Percentiles rank a stretch among this genome's conserved stretches.
These are phyloP conservation scores for Alternaria consortialis DNA, from an alignment of 2,329 filamentous ascomycete species.

Conservation along the genomic window DNA sequence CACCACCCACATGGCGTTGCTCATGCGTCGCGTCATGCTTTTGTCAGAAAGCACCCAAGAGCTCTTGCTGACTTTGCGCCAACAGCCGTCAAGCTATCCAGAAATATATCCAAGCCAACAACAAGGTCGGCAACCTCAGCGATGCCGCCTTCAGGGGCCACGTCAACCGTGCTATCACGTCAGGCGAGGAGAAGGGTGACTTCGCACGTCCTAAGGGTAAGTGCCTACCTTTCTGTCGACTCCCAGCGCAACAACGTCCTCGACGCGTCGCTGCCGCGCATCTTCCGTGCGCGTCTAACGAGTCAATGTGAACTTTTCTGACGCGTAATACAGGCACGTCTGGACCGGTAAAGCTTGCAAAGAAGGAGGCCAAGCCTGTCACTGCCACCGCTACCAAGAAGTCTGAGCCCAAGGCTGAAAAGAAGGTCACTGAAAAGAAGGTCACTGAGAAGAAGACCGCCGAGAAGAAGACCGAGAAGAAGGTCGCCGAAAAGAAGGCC, in stretches of 20 bases:
- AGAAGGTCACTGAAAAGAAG: constrained; percentile 40
- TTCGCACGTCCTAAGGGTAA: constrained; percentile 92
- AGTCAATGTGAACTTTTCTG: constrained; percentile 15
- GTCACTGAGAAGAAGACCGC: constrained; percentile 35
- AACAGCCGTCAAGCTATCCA: constrained; percentile 74
- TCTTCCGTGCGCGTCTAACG: neutral
- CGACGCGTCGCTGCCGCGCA: neutral
- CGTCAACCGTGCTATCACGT: constrained; percentile 85
- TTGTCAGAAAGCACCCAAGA: constrained; percentile 30
- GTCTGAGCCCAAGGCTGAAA: constrained; percentile 44
- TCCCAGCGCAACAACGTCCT: neutral
- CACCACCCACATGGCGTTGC: constrained; percentile 32
- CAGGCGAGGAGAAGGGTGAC: constrained; percentile 84
- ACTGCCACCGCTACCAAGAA: constrained; percentile 37
- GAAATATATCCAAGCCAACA: constrained; percentile 78
- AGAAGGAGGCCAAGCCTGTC: constrained; percentile 67
- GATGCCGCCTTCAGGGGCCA: constrained; percentile 72
- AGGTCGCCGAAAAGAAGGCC: constrained; percentile 36
- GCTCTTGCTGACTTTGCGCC: constrained; percentile 45
- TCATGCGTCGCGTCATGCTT: constrained; percentile 39
- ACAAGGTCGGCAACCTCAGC: constrained; percentile 66
- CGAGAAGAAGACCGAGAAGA: constrained; percentile 44
- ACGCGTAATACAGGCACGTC: constrained; percentile 70
- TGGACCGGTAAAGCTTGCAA: constrained; percentile 90
- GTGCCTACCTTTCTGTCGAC: constrained; percentile 43